Evolutionary conservation across 2,329 filamentous ascomycete species (phyloP), one percentile per base, ranked within the genome.

Genomic region (Huntiella bhutanensis): DNA sequence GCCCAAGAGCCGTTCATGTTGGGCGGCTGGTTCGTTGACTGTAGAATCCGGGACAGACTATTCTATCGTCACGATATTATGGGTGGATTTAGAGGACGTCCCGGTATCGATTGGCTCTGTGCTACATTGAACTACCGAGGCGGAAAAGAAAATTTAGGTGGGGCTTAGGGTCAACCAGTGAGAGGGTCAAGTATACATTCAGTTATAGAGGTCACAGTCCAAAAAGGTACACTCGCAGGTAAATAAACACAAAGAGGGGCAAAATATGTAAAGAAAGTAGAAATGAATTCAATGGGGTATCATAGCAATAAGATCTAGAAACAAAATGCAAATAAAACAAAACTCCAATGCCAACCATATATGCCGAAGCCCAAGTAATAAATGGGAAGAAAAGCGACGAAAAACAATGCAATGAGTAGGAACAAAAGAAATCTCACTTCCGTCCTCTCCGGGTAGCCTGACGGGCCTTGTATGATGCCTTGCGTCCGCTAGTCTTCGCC

Each of bases 401-500:
- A 40, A 34, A n/a, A 40, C 33, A 28, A 41, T 15, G 32, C n/a
- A 28, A 32, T 19, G 8, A 38, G 32, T 19, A 37, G 41, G 19
- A 45, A 17, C 7, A 43, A 28, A 39, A 43, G 8, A 33, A n/a
- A 13, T 6, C 16, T 16, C 28, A 49, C 28, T 46, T 49, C 33
- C 39, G 36, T 10, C 43, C 36, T 19, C 44, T 37, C 22, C 43
- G 36, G 15, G 41, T 41, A 33, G 39, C 40, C 19, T 46, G 39
- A 22, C 44, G 45, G 2, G 42, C 43, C 41, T 51, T 52, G 68
- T 95, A 96, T 56, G 83, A 81, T 1, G 73, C 77, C 63, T 88
- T 95, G 66, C 85, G 92, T 45, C 91, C 91, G 55, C 83, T 93
- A 17, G 72, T 75, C 64, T 93, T 96, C 51, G 71, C 71, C 43